Evolutionary conservation across 805 yeast genomes (phyloP).

Genomic region (Candida awuae): DNA sequence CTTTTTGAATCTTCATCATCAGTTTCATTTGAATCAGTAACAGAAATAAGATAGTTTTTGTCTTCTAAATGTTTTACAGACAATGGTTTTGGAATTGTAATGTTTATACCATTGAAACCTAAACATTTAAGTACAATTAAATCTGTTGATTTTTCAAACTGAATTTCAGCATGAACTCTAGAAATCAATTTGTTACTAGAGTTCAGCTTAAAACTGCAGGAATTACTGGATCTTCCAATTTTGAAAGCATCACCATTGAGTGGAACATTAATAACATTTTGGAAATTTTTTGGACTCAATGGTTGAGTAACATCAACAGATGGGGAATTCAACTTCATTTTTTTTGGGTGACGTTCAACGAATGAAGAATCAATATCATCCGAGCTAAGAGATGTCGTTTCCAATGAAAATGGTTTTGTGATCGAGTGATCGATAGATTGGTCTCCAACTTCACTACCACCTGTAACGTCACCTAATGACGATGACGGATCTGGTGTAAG

Average conservation of each 20-base stretch:
- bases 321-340: not conserved
- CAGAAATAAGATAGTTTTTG: conserved; percentile 15
- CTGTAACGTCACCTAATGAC: conserved; percentile 31
- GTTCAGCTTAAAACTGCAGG: conserved; percentile 45
- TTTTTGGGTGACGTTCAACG: not conserved
- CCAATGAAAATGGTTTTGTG: not conserved
- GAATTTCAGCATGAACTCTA: conserved; percentile 52
- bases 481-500: conserved; percentile 75
- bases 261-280: conserved; percentile 29
- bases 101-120: conserved; percentile 75
- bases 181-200: conserved; percentile 51
- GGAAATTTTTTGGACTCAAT: conserved; percentile 8
- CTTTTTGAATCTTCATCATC: conserved; percentile 7
- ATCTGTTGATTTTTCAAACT: conserved; percentile 34
- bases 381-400: not conserved
- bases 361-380: not conserved
- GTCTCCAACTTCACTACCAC: conserved; percentile 3
- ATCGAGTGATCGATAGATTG: not conserved
- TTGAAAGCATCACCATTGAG: conserved; percentile 31
- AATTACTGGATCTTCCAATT: conserved; percentile 63
- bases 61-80: conserved; percentile 21
- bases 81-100: conserved; percentile 48
- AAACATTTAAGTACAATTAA: conserved; percentile 54
- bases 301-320: conserved; percentile 7
- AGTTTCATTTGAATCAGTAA: conserved; percentile 8